Percentiles rank a stretch among this genome's conserved stretches.
phyloP scores from a whole-genome alignment of 495 filamentous ascomycete species.

The Hypoxylon intermedium region DNA sequence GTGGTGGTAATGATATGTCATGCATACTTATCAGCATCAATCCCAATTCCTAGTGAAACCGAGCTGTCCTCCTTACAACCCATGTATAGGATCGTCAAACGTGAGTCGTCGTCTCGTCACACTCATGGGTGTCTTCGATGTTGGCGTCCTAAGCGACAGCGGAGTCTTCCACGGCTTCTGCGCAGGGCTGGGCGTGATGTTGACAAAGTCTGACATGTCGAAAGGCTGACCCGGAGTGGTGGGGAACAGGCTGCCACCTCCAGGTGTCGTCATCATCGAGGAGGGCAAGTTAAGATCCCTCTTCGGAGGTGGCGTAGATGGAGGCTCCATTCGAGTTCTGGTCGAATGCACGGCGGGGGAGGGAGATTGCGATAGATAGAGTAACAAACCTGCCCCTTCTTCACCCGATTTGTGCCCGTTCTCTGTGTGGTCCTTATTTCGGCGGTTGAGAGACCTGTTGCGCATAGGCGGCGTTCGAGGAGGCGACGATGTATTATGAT shows the following conservation, averaged over 20 bases:
- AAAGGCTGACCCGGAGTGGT: slow-evolving; percentile 72
- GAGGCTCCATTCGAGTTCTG: slow-evolving; percentile 65
- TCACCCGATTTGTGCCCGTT: slow-evolving; percentile 61
- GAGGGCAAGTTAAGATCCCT: slow-evolving; percentile 74
- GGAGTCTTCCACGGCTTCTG: slow-evolving; percentile 83
- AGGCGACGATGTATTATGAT: slow-evolving; percentile 70
- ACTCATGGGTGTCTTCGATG: slow-evolving; percentile 52
- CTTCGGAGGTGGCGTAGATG: slow-evolving; percentile 87
- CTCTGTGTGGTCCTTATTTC: slow-evolving; percentile 45
- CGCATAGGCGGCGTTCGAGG: slow-evolving; percentile 81
- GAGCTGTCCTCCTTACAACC: slow-evolving; percentile 1
- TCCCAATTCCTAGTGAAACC: slow-evolving; percentile 1
- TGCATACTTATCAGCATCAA: slow-evolving; percentile 2
- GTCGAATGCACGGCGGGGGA: slow-evolving; percentile 69
- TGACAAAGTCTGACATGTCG: slow-evolving; percentile 96
- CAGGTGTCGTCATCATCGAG: slow-evolving; percentile 89
- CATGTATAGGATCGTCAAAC: slow-evolving; percentile 50
- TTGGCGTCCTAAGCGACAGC: slow-evolving; percentile 49
- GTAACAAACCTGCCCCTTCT: slow-evolving; percentile 87
- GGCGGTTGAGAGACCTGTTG: slow-evolving; percentile 53
- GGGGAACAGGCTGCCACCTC: slow-evolving; percentile 66
- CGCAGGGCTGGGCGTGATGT: slow-evolving; percentile 93
- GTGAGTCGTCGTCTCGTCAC: slow-evolving; percentile 51
- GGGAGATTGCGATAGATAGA: slow-evolving; percentile 92
- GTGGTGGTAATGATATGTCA: neutral